A percentile compares a stretch with the other conserved stretches of the same genome.
Evolutionary conservation across 208 protist genomes (phyloP).

Genomic region (Kentomonas sorsogonicus): DNA sequence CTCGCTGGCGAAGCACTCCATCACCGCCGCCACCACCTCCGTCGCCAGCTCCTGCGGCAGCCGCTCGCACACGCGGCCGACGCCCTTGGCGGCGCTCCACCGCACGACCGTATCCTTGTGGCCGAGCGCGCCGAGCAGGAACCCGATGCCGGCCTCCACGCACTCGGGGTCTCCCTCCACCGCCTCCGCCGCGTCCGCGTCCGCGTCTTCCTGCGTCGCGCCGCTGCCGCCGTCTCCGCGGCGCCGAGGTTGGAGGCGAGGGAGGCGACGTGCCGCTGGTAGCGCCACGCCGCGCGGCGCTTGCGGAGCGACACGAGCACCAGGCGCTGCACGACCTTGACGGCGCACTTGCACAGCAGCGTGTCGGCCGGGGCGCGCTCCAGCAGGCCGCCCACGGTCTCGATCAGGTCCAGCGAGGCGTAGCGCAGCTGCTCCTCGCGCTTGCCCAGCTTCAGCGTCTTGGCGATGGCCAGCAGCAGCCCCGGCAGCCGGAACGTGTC

Average conservation of each 20-base stretch:
- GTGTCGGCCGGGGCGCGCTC: conserved; percentile 32
- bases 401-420: conserved; percentile 39
- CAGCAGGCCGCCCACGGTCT: conserved; percentile 27
- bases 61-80: conserved; percentile 92
- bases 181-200: conserved; percentile 21
- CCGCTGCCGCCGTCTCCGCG: not conserved
- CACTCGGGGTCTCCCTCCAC: conserved; percentile 58
- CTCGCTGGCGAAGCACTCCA: conserved; percentile 61
- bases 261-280: conserved; percentile 64
- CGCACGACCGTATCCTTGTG: conserved; percentile 94
- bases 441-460: conserved; percentile 91
- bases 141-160: conserved; percentile 71
- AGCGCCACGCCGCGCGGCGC: conserved; percentile 89
- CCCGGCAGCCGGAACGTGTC: conserved; percentile 68
- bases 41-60: conserved; percentile 85
- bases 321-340: conserved; percentile 92
- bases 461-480: conserved; percentile 78
- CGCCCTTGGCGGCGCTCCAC: conserved; percentile 96
- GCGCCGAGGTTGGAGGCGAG: conserved; percentile 62
- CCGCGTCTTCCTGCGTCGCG: not conserved
- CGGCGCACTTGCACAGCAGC: conserved; percentile 74
- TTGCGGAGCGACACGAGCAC: conserved; percentile 80
- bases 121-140: conserved; percentile 60
- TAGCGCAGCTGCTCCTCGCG: conserved; percentile 78
- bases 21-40: conserved; percentile 85